These are phyloP conservation scores for Mucor racemosus DNA, from an alignment of 371 early-diverging fungal species.

Conservation along the genomic window DNA sequence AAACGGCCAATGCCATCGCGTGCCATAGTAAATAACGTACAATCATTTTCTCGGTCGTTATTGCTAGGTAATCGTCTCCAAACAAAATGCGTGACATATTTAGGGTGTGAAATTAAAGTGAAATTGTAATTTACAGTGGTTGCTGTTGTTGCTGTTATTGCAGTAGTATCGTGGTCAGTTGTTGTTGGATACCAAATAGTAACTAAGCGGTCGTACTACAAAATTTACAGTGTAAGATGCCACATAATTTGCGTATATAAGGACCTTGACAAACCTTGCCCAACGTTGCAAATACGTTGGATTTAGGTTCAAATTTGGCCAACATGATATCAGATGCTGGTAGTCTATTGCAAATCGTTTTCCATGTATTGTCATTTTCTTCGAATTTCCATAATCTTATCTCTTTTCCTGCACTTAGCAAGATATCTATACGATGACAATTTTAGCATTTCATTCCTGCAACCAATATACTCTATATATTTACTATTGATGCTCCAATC, in stretches of 20 bases:
- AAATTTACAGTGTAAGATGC: too few relatives aligned
- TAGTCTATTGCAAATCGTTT: slow-evolving; percentile 21
- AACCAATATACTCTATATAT: background rate
- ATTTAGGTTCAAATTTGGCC: slow-evolving; percentile 71
- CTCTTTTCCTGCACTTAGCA: slow-evolving; percentile 43
- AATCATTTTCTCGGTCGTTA: slow-evolving; percentile 31
- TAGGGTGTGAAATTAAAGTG: slow-evolving; percentile 73
- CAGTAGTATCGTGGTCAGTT: background rate
- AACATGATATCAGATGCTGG: slow-evolving; percentile 33
- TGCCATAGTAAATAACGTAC: slow-evolving; percentile 74
- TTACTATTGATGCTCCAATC: slow-evolving; percentile 55
- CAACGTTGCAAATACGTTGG: slow-evolving; percentile 70
- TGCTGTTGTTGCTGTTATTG: background rate
- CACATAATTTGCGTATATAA: too few relatives aligned
- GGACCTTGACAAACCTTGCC: slow-evolving; percentile 54
- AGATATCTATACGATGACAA: slow-evolving; percentile 22
- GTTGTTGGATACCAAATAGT: slow-evolving; percentile 70
- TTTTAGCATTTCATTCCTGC: too few relatives aligned
- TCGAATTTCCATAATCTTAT: slow-evolving; percentile 35
- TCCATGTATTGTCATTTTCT: slow-evolving; percentile 24
- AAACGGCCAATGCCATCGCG: slow-evolving; percentile 75
- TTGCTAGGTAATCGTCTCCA: slow-evolving; percentile 63
- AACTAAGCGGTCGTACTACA: slow-evolving; percentile 68
- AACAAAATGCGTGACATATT: slow-evolving; percentile 64
- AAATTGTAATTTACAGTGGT: slow-evolving; percentile 54